These are phyloP conservation scores for Saccharum hybrid DNA, from an alignment of 202 grass and related monocot species.

Conservation along the genomic window DNA sequence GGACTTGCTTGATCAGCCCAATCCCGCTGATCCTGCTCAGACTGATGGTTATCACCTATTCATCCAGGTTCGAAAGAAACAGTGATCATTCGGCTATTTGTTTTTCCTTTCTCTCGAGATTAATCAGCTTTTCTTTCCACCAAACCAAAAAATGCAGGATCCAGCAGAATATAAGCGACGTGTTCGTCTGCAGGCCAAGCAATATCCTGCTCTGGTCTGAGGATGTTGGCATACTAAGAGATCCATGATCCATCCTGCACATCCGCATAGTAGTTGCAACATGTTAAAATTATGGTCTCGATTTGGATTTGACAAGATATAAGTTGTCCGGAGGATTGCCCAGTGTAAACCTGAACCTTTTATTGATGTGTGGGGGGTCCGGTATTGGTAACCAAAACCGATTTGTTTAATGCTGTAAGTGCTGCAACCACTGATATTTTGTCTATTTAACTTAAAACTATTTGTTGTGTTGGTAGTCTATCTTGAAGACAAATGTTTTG, in stretches of 20 bases:
- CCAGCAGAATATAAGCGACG: no score
- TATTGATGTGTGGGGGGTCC: slow-evolving; percentile 2
- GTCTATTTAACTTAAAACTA: slow-evolving; percentile 26
- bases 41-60: no score
- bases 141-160: no score
- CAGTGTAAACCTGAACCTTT: slow-evolving; percentile 22
- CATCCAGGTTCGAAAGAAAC: no score
- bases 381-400: slow-evolving; percentile 17
- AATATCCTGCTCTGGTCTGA: no score
- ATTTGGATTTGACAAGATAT: slow-evolving; percentile 49
- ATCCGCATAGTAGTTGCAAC: slow-evolving; percentile 37
- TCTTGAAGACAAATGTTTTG: not conserved
- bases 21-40: no score
- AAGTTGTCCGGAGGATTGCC: slow-evolving; percentile 34
- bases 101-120: no score
- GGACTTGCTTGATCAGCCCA: no score
- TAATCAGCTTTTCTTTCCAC: no score
- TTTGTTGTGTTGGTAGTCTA: not conserved
- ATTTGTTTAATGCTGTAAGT: slow-evolving; percentile 25
- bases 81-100: no score
- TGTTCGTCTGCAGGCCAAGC: no score
- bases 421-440: slow-evolving; percentile 34
- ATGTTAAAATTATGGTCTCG: slow-evolving; percentile 32
- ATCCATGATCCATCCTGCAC: slow-evolving; percentile 41
- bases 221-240: no score